Base-by-base conservation (phyloP, 805 yeast genomes). In the Cephaloascus albidus region DNA sequence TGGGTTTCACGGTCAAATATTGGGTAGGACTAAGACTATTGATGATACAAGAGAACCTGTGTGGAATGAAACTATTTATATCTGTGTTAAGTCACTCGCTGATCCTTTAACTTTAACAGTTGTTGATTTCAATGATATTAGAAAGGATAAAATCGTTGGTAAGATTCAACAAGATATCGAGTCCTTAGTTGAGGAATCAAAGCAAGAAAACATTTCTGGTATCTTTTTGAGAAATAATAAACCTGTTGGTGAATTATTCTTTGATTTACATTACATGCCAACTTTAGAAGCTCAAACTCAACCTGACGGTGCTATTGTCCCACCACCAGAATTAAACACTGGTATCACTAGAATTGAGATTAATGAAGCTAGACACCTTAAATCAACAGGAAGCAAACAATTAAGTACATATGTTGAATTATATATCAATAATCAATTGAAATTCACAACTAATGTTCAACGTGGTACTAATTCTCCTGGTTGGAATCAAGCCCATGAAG, bases 241-340 rank as follows among this genome's bases (percentile, higher is more conserved):
- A 57, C 81, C 81, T 4, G 81, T 86, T 26, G 99, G 97, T 47
- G 70, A 72, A 36, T 62, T 93, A 34, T 60, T 58, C 4, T 85
- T 79, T 55, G 88, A 85, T 45, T 68, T 85, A 49, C 76, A 77
- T 45, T 85, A 73, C 65, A 78, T 79, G 70, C 93, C 95, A 33
- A 81, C 93, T 12, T 62, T 87, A 44, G 68, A 76, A 61, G 68
- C 76, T 41, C 58, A 68, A 48, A 63, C 74, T 44, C 70, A 74
- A 42, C 81, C 85, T 3, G 96, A 87, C 58, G 96, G 96, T 38
- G 81, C 89, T 2, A 68, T 74, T 39, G 81, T 78, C 47, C 87
- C 94, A 36, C 85, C 94, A 36, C 96, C 96, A 35, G 96, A 87
- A 47, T 75, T 86, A 56, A 90, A 90, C 62, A 87, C 97, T 14